Conservation (phyloP, 2,329 filamentous ascomycete species). For the Tolypocladium ovalisporum region DNA sequence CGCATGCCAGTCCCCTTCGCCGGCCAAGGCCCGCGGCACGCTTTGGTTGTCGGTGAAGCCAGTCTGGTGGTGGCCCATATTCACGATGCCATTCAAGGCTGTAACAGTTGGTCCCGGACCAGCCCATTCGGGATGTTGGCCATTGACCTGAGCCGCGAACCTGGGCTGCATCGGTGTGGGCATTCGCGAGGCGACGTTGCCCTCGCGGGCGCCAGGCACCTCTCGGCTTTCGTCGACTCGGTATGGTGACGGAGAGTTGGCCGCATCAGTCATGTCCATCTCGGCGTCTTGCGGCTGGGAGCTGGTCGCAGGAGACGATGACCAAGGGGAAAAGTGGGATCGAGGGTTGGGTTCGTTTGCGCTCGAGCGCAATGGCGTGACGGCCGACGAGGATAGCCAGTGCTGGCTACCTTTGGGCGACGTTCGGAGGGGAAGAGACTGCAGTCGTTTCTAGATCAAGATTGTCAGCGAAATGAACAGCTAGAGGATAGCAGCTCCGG, state of each 20-base stretch:
- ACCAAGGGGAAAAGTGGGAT: slow-evolving; percentile 21
- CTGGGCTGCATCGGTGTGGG: slow-evolving; percentile 49
- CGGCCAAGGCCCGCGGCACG: slow-evolving; percentile 37
- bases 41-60: slow-evolving; percentile 29
- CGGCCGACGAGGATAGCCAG: slow-evolving; percentile 18
- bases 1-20: slow-evolving; percentile 36
- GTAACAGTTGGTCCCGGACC: slow-evolving; percentile 20
- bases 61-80: slow-evolving; percentile 28
- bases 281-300: slow-evolving; percentile 24
- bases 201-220: neutral
- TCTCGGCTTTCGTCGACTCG: slow-evolving; percentile 8
- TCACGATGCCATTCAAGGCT: slow-evolving; percentile 23
- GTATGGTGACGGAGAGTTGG: slow-evolving; percentile 5
- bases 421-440: slow-evolving; percentile 39
- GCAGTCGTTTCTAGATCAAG: slow-evolving; percentile 40
- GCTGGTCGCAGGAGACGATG: slow-evolving; percentile 12
- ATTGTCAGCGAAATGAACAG: slow-evolving; percentile 7
- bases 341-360: slow-evolving; percentile 23
- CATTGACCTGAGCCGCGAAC: slow-evolving; percentile 44
- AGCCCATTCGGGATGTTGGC: slow-evolving; percentile 35
- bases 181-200: slow-evolving; percentile 31
- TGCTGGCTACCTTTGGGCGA: slow-evolving; percentile 25
- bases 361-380: slow-evolving; percentile 29
- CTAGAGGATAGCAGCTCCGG: neutral
- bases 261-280: slow-evolving; percentile 38